Conservation (phyloP, 164 flowering plant genomes). For the Brasenia schreberi region DNA sequence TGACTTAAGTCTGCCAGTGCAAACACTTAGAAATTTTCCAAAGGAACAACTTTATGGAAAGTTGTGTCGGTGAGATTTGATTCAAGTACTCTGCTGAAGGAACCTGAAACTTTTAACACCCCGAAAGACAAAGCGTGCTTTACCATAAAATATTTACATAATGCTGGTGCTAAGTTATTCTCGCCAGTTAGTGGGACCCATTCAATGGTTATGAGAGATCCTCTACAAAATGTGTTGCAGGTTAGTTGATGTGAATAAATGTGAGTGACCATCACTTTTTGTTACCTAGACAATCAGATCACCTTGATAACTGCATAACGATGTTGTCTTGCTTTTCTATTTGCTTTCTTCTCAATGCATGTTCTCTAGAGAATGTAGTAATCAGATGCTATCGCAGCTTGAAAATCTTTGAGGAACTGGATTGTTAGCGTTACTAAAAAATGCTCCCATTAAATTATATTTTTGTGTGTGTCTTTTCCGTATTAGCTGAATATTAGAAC, state of each 20-base stretch:
- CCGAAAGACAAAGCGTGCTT: constrained; percentile 21
- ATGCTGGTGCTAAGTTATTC: constrained; percentile 58
- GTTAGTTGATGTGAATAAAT: constrained; percentile 16
- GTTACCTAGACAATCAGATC: no score
- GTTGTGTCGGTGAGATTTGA: constrained; percentile 76
- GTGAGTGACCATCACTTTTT: no score
- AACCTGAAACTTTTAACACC: constrained; percentile 8
- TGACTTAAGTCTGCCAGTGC: constrained; percentile 29
- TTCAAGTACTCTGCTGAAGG: constrained; percentile 28
- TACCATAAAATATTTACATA: constrained; percentile 47
- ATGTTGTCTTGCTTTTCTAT: no score
- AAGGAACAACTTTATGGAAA: constrained; percentile 41
- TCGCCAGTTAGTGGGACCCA: constrained; percentile 43
- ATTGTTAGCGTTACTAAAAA: no score
- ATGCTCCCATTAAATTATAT: no score
- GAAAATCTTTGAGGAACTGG: no score
- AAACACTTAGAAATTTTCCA: constrained; percentile 50
- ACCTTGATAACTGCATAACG: no score
- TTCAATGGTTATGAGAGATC: constrained; percentile 11
- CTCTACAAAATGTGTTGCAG: constrained; percentile 37
- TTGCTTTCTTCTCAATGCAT: no score
- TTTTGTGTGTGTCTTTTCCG: no score
- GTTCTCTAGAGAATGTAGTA: no score
- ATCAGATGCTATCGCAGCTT: no score
- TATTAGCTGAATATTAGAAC: not conserved